phyloP scores from a whole-genome alignment of 306 rosid genomes.

The Glycyrrhiza uralensis region DNA sequence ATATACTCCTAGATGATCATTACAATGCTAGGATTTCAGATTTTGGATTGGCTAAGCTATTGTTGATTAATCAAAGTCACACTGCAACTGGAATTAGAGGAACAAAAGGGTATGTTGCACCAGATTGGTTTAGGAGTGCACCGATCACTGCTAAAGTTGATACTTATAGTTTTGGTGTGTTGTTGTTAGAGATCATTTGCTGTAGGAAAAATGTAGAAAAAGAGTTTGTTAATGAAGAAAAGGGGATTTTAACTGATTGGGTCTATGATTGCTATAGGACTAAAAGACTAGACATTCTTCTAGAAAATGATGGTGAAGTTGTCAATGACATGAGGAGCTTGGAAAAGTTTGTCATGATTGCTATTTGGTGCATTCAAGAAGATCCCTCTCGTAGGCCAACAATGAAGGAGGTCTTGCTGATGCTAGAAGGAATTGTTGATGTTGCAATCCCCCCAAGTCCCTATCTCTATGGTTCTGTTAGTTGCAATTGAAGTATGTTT shows the following conservation, averaged over 20 bases:
- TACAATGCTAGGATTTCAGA: slow-evolving; percentile 27
- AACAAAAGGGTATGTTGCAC: slow-evolving; percentile 30
- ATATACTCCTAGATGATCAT: slow-evolving; percentile 12
- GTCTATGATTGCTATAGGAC: slow-evolving; percentile 23
- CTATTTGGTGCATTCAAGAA: slow-evolving; percentile 33
- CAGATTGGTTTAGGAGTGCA: slow-evolving; percentile 25
- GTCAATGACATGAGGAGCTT: not conserved
- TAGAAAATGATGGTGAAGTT: slow-evolving; percentile 1
- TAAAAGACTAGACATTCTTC: not conserved
- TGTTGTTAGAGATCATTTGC: slow-evolving; percentile 13
- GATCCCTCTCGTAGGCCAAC: slow-evolving; percentile 30
- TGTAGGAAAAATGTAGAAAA: slow-evolving; percentile 19
- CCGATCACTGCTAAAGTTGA: slow-evolving; percentile 22
- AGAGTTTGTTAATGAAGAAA: not conserved
- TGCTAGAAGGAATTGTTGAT: slow-evolving; percentile 25
- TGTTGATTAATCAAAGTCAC: slow-evolving; percentile 5
- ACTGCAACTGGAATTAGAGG: slow-evolving; percentile 24
- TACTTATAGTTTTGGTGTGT: slow-evolving; percentile 19
- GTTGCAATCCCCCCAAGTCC: slow-evolving; percentile 22
- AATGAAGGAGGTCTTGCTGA: slow-evolving; percentile 24
- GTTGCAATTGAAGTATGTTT: not conserved
- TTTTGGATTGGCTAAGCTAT: slow-evolving; percentile 25
- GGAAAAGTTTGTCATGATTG: slow-evolving; percentile 21
- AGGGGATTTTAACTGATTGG: slow-evolving; percentile 21
- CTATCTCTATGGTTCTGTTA: slow-evolving; percentile 7